Base-by-base conservation (phyloP, 2,329 filamentous ascomycete species). In the Colletotrichum liaoningense region DNA sequence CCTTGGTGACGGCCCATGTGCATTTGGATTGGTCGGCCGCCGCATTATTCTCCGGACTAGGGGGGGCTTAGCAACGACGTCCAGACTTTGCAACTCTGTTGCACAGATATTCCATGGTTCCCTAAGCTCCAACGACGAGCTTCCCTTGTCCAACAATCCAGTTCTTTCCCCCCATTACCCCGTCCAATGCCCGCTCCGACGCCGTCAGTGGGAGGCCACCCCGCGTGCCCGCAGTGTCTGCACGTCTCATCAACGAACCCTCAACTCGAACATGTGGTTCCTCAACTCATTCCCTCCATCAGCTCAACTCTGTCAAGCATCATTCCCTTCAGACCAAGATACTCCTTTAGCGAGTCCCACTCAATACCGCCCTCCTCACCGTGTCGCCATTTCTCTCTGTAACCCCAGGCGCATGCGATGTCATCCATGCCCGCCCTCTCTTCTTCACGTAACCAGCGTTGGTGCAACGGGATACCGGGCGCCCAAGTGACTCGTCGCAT, bases 401-500 rank as follows among this genome's bases (percentile, higher is more conserved):
- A 99, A 0, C 97, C 97, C 94, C 97, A 99, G 0, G 94, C 93
- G 76, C 92, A 90, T 1, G 95, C 95, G 70, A 99, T 90, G 79
- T 90, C 92, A 84, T 99, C 97, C 76, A 98, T 86, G 1, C 95
- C 95, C 4, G 92, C 93, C 28, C 97, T 88, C 86, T 99, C 95
- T 76, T 98, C 95, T 81, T 98, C 97, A 42, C 94, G 88, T 67
- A 97, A 82, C 94, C 95, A 98, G 16, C 97, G 90, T 78, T 94
- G 89, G 74, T 93, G 89, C 75, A 98, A 84, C 26, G 94, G 93
- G 42, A 94, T 93, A 12, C 97, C 97, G 0, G 91, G 91, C 9
- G 93, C 88, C 97, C 97, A 99, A 2, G 94, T 95, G 5, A 98
- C 95, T 24, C 97, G 91, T 79, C 93, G 92, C 94, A 98, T 98